Percentiles rank a stretch among this genome's conserved stretches.
Evolutionary conservation across 192 early-diverging fungal genomes (phyloP).

Genomic region (Coemansia umbellata): DNA sequence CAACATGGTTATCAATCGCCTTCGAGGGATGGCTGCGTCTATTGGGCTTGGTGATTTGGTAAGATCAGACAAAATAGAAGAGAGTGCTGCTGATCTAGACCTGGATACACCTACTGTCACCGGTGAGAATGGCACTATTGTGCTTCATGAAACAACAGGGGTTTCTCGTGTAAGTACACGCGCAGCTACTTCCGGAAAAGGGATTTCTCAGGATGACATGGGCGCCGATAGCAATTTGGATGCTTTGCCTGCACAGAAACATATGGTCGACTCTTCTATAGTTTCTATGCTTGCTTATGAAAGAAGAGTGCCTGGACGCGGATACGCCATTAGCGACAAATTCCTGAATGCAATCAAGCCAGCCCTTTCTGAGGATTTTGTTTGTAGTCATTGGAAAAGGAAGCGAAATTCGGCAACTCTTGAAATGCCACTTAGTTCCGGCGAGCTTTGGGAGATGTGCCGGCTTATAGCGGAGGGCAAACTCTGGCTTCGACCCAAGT

Average conservation of each 20-base stretch:
- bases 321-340: constrained; percentile 20
- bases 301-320: constrained; percentile 45
- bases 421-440: neutral
- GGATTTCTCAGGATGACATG: too few relatives aligned
- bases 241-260: too few relatives aligned
- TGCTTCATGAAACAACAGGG: constrained; percentile 29
- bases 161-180: constrained; percentile 8
- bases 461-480: constrained; percentile 15
- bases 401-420: neutral
- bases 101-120: neutral
- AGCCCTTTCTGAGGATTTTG: constrained; percentile 13
- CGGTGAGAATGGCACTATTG: constrained; percentile 7
- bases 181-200: neutral
- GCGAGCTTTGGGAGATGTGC: constrained; percentile 14
- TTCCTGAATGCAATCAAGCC: constrained; percentile 15
- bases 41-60: constrained; percentile 15
- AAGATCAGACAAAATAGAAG: neutral
- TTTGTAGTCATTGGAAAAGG: neutral
- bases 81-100: neutral
- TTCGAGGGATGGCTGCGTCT: constrained; percentile 16
- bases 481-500: constrained; percentile 32
- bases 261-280: too few relatives aligned
- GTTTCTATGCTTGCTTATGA: too few relatives aligned
- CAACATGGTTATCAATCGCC: constrained; percentile 1
- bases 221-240: too few relatives aligned